These are phyloP conservation scores for Trichoderma hamatum DNA, from an alignment of 2,329 filamentous ascomycete genomes.

Conservation along the genomic window DNA sequence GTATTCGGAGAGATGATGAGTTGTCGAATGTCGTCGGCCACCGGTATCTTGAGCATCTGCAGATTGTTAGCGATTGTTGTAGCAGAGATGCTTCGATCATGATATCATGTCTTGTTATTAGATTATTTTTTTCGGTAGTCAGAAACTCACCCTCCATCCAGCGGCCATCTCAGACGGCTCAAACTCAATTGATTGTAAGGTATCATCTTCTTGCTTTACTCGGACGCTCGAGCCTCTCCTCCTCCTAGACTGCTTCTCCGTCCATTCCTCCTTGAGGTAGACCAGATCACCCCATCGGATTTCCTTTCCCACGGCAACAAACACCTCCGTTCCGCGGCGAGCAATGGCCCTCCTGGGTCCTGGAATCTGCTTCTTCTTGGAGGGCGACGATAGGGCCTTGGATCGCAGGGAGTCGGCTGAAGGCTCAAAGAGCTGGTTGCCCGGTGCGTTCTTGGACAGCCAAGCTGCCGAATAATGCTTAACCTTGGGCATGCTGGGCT, in stretches of 20 bases:
- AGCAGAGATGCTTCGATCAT: neutral
- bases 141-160: slow-evolving; percentile 41
- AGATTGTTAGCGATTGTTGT: slow-evolving; percentile 1
- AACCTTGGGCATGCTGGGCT: slow-evolving; percentile 74
- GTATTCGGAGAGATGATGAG: slow-evolving; percentile 81
- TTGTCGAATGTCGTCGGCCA: slow-evolving; percentile 82
- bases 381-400: slow-evolving; percentile 42
- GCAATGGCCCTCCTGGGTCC: slow-evolving; percentile 72
- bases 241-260: slow-evolving; percentile 37
- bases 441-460: slow-evolving; percentile 77
- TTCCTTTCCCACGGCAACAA: slow-evolving; percentile 84
- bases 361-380: slow-evolving; percentile 47
- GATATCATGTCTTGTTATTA: neutral
- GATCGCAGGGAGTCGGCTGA: slow-evolving; percentile 44
- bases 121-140: neutral
- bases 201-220: slow-evolving; percentile 53
- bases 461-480: slow-evolving; percentile 84
- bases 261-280: slow-evolving; percentile 68
- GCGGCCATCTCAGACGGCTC: slow-evolving; percentile 35
- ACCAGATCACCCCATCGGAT: slow-evolving; percentile 89
- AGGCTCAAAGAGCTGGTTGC: slow-evolving; percentile 74
- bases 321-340: slow-evolving; percentile 81
- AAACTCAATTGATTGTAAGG: slow-evolving; percentile 42
- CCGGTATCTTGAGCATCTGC: slow-evolving; percentile 74
- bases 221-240: slow-evolving; percentile 40